Conservation (phyloP, 257 asterid species). For the Fraxinus quadrangulata region DNA sequence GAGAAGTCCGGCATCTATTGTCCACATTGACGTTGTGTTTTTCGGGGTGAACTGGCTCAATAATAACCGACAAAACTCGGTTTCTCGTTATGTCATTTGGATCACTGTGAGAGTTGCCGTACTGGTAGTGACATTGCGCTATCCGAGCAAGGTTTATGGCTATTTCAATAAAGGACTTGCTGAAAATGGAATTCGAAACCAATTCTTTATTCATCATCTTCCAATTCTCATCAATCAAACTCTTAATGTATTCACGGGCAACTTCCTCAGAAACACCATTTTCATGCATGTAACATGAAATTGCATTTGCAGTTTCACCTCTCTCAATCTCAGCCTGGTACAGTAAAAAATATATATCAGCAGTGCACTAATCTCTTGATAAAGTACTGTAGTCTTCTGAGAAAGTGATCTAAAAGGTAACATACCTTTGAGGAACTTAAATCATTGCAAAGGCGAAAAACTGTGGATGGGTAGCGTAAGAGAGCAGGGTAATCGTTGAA, state of each 20-base stretch:
- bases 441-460: constrained; percentile 31
- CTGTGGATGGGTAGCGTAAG: constrained; percentile 11
- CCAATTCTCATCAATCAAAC: constrained; percentile 18
- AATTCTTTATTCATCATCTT: constrained; percentile 24
- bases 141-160: constrained; percentile 25
- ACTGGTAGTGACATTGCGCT: constrained; percentile 10
- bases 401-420: background rate
- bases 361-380: too few species aligned
- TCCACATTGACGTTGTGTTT: too few species aligned
- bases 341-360: background rate
- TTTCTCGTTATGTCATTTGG: constrained; percentile 25
- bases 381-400: background rate
- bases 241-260: constrained; percentile 5
- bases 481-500: constrained; percentile 14
- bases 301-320: constrained; percentile 29
- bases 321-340: constrained; percentile 24
- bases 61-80: constrained; percentile 20
- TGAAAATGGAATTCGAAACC: background rate
- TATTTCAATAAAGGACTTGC: background rate
- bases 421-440: constrained; percentile 20
- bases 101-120: constrained; percentile 30
- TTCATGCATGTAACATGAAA: constrained; percentile 35
- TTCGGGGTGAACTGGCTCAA: constrained; percentile 4
- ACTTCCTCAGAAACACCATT: constrained; percentile 24
- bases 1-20: too few species aligned